Evolutionary conservation across 345 rosid genomes (phyloP).

Genomic region (Syzygium grande): DNA sequence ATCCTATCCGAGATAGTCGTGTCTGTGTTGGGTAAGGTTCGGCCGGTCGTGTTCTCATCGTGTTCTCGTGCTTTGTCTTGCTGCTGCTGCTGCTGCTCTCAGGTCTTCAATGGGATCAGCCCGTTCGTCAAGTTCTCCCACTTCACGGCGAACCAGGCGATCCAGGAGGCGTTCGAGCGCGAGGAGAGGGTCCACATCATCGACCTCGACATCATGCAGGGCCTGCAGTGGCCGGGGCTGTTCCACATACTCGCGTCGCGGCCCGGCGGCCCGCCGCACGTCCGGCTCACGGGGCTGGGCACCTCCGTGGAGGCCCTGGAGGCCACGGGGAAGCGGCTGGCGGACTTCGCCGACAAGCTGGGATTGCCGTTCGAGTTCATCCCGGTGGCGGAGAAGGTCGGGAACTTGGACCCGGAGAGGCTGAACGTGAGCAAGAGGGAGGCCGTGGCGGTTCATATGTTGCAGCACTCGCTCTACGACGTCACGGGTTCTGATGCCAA

Average conservation of each 20-base stretch:
- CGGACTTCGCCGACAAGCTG: slow-evolving; percentile 85
- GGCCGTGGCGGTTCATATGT: slow-evolving; percentile 96
- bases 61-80: neutral
- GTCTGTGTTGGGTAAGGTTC: neutral
- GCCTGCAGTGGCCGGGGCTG: slow-evolving; percentile 97
- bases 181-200: slow-evolving; percentile 94
- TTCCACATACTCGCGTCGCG: slow-evolving; percentile 89
- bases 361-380: slow-evolving; percentile 82
- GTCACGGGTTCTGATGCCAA: slow-evolving; percentile 93
- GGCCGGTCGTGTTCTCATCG: neutral
- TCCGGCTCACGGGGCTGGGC: slow-evolving; percentile 90
- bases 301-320: slow-evolving; percentile 83
- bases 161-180: slow-evolving; percentile 92
- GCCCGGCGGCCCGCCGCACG: slow-evolving; percentile 92
- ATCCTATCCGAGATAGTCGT: neutral
- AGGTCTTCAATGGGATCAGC: slow-evolving; percentile 88
- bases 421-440: slow-evolving; percentile 78
- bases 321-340: slow-evolving; percentile 84
- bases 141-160: slow-evolving; percentile 96
- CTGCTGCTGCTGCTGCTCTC: neutral
- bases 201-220: slow-evolving; percentile 97
- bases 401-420: slow-evolving; percentile 70
- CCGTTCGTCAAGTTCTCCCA: slow-evolving; percentile 97
- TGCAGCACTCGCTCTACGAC: slow-evolving; percentile 97
- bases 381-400: slow-evolving; percentile 84